These are phyloP conservation scores for Trichoderma citrinoviride DNA, from an alignment of 2,329 filamentous ascomycete species.

Conservation along the genomic window DNA sequence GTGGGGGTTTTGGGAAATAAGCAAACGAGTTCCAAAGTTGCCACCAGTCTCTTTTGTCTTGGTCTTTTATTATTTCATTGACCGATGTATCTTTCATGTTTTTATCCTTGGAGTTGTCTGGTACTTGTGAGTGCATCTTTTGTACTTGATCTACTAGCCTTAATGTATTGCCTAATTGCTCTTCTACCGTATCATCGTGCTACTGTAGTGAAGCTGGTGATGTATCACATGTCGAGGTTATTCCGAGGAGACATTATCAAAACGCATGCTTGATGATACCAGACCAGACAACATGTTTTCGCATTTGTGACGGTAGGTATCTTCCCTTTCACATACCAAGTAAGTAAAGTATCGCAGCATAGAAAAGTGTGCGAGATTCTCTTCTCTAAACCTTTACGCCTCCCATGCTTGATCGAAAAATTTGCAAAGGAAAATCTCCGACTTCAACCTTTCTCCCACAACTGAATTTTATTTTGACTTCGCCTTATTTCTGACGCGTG, in stretches of 20 bases:
- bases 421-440: background rate
- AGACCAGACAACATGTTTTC: background rate
- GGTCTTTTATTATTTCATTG: too few species aligned
- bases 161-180: too few species aligned
- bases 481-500: slow-evolving; percentile 1
- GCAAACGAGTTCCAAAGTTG: background rate
- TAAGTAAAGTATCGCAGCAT: background rate
- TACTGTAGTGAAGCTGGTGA: too few species aligned
- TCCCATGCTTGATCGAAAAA: slow-evolving; percentile 1
- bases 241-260: too few species aligned
- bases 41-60: too few species aligned
- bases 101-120: too few species aligned
- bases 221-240: too few species aligned
- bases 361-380: background rate
- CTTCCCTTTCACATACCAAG: background rate
- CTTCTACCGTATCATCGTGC: too few species aligned
- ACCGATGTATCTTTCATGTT: too few species aligned
- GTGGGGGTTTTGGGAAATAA: background rate
- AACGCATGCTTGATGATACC: too few species aligned
- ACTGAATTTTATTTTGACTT: background rate
- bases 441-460: background rate
- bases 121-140: too few species aligned
- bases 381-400: slow-evolving; percentile 14
- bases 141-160: too few species aligned
- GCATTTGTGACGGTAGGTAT: background rate